Conservation (phyloP, 805 yeast species). For the Ogataea wickerhamii region DNA sequence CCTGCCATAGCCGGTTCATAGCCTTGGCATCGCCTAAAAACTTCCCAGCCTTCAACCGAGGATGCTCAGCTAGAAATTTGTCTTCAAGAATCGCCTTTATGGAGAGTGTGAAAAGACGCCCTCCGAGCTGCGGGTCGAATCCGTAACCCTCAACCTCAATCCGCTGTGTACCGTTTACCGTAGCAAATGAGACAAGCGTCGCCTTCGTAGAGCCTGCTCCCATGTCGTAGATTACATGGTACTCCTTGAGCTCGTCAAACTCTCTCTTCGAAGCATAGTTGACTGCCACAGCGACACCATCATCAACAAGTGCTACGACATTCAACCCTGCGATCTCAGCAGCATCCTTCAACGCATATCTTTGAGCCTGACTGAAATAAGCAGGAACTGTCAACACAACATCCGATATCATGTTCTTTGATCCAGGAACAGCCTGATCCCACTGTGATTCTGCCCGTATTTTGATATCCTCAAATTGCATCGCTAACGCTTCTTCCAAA, state of each 20-base stretch:
- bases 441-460: constrained; percentile 62
- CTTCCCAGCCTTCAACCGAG: constrained; percentile 34
- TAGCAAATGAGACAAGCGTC: constrained; percentile 66
- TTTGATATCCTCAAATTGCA: constrained; percentile 68
- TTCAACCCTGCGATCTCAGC: constrained; percentile 65
- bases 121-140: constrained; percentile 66
- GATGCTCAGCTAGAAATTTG: constrained; percentile 50
- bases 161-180: constrained; percentile 37
- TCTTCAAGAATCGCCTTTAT: constrained; percentile 58
- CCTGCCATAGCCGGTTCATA: constrained; percentile 64
- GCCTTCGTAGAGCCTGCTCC: constrained; percentile 93
- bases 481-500: constrained; percentile 80
- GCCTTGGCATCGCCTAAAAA: constrained; percentile 52
- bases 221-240: constrained; percentile 78
- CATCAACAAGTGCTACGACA: constrained; percentile 71
- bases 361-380: constrained; percentile 57
- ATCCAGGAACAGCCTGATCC: constrained; percentile 47
- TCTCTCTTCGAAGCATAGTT: constrained; percentile 63
- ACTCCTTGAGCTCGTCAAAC: constrained; percentile 44
- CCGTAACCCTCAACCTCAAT: constrained; percentile 74
- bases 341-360: constrained; percentile 69
- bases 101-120: constrained; percentile 64
- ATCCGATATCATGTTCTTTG: constrained; percentile 52
- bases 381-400: constrained; percentile 79
- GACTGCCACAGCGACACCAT: constrained; percentile 87